A percentile compares a stretch with the other conserved stretches of the same genome.
Evolutionary conservation across 2,329 filamentous ascomycete genomes (phyloP).

Genomic region (Canariomyces notabilis): DNA sequence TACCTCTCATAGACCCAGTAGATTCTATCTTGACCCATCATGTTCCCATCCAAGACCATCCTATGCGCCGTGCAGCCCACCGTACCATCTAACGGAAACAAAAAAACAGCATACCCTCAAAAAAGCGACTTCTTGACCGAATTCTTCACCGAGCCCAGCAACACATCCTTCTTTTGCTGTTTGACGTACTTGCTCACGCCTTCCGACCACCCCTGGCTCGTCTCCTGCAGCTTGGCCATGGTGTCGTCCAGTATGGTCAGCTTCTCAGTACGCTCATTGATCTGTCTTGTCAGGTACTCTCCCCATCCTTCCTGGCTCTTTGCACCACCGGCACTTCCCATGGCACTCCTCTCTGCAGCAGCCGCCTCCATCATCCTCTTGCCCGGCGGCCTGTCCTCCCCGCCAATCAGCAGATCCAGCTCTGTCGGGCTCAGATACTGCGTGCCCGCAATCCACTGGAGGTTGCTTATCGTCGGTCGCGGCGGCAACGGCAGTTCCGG

Average conservation of each 20-base stretch:
- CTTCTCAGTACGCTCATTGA: constrained; percentile 88
- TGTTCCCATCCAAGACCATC: background rate
- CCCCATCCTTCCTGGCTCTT: constrained; percentile 58
- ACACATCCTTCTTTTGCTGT: constrained; percentile 80
- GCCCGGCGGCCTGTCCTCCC: constrained; percentile 78
- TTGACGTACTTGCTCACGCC: constrained; percentile 83
- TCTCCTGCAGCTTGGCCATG: constrained; percentile 77
- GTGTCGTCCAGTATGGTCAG: constrained; percentile 76
- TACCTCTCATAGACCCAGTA: background rate
- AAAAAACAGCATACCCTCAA: constrained; percentile 1
- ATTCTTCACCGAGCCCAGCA: constrained; percentile 64
- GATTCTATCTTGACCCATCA: background rate
- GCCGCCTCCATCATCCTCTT: constrained; percentile 83
- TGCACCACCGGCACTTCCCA: constrained; percentile 32
- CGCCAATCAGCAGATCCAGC: constrained; percentile 85
- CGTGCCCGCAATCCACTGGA: constrained; percentile 95
- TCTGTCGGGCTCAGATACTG: constrained; percentile 84
- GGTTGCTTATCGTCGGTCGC: constrained; percentile 86
- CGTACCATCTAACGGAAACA: background rate
- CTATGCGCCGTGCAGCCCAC: background rate
- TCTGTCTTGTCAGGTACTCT: constrained; percentile 77
- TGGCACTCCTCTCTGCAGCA: constrained; percentile 61
- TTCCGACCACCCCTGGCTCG: constrained; percentile 76
- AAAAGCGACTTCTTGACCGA: constrained; percentile 57
- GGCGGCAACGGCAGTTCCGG: constrained; percentile 67